Evolutionary conservation across 2,329 filamentous ascomycete genomes (phyloP), one percentile per base, ranked within the genome.

Genomic region (Zymoseptoria passerinii): DNA sequence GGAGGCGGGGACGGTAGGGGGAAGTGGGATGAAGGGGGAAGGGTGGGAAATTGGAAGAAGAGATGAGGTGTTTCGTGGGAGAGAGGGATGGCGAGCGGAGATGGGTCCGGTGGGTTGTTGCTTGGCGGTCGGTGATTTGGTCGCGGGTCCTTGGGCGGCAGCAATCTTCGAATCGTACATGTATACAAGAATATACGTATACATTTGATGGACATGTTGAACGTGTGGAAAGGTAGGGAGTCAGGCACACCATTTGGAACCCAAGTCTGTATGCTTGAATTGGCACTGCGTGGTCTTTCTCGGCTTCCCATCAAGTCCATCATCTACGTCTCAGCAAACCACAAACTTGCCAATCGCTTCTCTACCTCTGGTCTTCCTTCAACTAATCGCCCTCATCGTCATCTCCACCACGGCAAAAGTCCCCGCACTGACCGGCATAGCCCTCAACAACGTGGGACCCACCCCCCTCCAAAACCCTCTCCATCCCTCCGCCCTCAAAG

Each of bases 381-480:
- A 75, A 57, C 66, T 74, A 54, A 77, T 70, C 53, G 74, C 58
- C 53, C 74, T 66, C 73, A 77, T 74, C 18, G 66, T 69, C 61
- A 72, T 50, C 64, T 74, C 72, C 16, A 73, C 72, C 66, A 94
- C 91, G 28, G 90, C 90, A 80, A 99, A 99, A 1, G 94, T 99
- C n/a, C 92, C 92, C 1, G 92, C 94, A 73, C 89, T 94, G 52
- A 99, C 94, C 8, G 94, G 94, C 92, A 97, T 95, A 54, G 94
- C 94, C 73, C 94, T 90, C 70, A 96, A 75, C 72, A 97, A 75
- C 28, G 94, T 97, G 50, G 94, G 94, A 0, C 82, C 90, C 66
- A 99, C 84, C 5, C 94, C 94, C 79, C 89, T 95, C 91, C 92
- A 97, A 79, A 99, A 97, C 0, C 92, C 94, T 49, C 83, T 77